phyloP scores from a whole-genome alignment of 768 basidiomycete genomes.

The Collybiopsis confluens region DNA sequence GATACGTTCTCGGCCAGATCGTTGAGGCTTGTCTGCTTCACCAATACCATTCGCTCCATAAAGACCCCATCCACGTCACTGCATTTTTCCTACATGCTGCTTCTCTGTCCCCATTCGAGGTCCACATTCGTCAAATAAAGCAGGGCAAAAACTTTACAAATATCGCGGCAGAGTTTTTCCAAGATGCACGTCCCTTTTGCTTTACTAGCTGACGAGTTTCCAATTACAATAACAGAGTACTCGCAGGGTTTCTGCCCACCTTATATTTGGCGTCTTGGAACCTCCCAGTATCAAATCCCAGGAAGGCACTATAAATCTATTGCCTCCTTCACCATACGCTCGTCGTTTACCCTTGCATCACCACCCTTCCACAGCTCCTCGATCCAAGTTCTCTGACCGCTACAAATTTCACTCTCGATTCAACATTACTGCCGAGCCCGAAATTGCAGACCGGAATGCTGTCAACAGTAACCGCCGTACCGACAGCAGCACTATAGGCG shows the following conservation, averaged over 20 bases:
- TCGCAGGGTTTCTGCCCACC: slow-evolving; percentile 46
- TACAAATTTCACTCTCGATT: slow-evolving; percentile 17
- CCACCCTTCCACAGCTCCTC: slow-evolving; percentile 42
- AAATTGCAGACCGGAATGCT: slow-evolving; percentile 35
- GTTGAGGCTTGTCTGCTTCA: slow-evolving; percentile 50
- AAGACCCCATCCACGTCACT: slow-evolving; percentile 56
- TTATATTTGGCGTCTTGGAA: slow-evolving; percentile 50
- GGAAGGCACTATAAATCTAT: slow-evolving; percentile 26
- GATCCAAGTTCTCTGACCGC: neutral
- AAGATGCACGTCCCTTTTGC: slow-evolving; percentile 36
- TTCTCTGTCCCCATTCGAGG: slow-evolving; percentile 34
- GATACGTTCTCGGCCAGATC: slow-evolving; percentile 53
- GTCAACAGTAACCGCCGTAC: slow-evolving; percentile 34
- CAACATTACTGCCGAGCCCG: slow-evolving; percentile 35
- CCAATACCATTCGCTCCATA: slow-evolving; percentile 44
- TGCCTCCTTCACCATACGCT: slow-evolving; percentile 54
- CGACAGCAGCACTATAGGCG: slow-evolving; percentile 37
- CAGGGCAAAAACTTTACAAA: slow-evolving; percentile 52
- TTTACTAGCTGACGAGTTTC: neutral
- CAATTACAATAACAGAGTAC: slow-evolving; percentile 29
- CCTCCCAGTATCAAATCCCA: slow-evolving; percentile 15
- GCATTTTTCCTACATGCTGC: slow-evolving; percentile 54
- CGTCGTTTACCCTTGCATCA: slow-evolving; percentile 52
- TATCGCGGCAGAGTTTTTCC: slow-evolving; percentile 54
- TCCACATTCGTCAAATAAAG: slow-evolving; percentile 45